Conservation (phyloP, 805 yeast species). For the Lachancea lanzarotensis region DNA sequence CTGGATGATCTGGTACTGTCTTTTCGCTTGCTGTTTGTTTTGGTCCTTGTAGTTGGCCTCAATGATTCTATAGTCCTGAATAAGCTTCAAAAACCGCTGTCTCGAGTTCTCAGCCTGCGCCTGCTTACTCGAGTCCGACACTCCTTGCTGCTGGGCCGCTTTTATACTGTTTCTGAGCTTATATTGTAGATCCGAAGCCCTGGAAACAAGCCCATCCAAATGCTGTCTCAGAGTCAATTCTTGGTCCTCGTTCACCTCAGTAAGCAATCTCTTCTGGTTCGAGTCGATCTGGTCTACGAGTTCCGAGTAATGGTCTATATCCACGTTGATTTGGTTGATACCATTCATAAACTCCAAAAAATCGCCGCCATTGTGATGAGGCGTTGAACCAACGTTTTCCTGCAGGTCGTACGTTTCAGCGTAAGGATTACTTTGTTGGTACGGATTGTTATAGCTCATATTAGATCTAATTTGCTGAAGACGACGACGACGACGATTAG, state of each 20-base stretch:
- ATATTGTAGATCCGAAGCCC: constrained; percentile 72
- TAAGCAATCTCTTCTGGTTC: constrained; percentile 62
- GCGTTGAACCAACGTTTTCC: constrained; percentile 10
- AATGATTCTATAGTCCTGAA: constrained; percentile 78
- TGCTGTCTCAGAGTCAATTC: constrained; percentile 65
- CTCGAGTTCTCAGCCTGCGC: constrained; percentile 88
- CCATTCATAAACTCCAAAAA: constrained; percentile 63
- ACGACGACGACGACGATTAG: no score
- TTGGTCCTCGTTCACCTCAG: constrained; percentile 65
- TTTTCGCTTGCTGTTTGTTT: constrained; percentile 79
- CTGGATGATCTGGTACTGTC: constrained; percentile 85
- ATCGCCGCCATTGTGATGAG: constrained; percentile 36
- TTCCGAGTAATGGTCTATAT: constrained; percentile 63
- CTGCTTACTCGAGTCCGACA: constrained; percentile 69
- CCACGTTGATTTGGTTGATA: constrained; percentile 60
- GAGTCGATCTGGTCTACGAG: constrained; percentile 62
- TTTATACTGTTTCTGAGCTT: constrained; percentile 72
- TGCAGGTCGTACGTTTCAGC: constrained; percentile 21
- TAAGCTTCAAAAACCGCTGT: constrained; percentile 74
- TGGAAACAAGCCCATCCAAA: constrained; percentile 68
- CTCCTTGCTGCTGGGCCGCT: constrained; percentile 62
- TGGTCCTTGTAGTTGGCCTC: constrained; percentile 83
- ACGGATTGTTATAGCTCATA: constrained; percentile 32
- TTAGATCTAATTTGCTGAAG: neutral
- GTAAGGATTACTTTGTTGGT: constrained; percentile 20